phyloP scores from a whole-genome alignment of 2,329 filamentous ascomycete species.

The Amauroascus verrucosus region DNA sequence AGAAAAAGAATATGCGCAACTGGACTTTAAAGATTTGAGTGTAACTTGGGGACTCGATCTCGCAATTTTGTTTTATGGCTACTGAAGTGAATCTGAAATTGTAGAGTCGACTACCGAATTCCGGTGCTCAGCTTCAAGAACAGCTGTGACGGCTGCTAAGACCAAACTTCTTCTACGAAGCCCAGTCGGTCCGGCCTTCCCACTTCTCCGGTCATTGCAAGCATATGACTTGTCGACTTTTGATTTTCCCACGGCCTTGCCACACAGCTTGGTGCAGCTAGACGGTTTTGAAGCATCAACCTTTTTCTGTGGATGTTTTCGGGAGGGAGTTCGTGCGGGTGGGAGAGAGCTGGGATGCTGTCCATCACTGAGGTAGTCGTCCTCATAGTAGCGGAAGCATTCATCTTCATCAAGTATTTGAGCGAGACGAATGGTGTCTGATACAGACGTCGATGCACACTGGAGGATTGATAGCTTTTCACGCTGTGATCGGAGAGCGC shows the following conservation, averaged over 20 bases:
- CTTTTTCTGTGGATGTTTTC: constrained; percentile 7
- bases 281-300: background rate
- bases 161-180: constrained; percentile 17
- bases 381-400: constrained; percentile 4
- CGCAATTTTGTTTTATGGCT: background rate
- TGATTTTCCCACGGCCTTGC: constrained; percentile 1
- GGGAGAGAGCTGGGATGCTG: constrained; percentile 18
- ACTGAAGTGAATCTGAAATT: background rate
- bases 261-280: background rate
- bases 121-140: constrained; percentile 14
- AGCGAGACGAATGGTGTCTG: constrained; percentile 32
- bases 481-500: constrained; percentile 28
- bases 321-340: constrained; percentile 9
- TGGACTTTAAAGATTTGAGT: background rate
- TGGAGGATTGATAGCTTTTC: constrained; percentile 34
- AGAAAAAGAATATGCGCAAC: background rate
- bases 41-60: background rate
- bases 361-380: constrained; percentile 12
- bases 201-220: background rate
- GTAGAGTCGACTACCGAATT: background rate
- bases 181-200: constrained; percentile 5
- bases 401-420: constrained; percentile 24
- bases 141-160: constrained; percentile 17
- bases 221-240: constrained; percentile 15
- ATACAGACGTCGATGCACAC: constrained; percentile 26